Percentiles rank a stretch among this genome's conserved stretches.
Evolutionary conservation across 805 yeast species (phyloP).

Genomic region (Starmerella roubikii): DNA sequence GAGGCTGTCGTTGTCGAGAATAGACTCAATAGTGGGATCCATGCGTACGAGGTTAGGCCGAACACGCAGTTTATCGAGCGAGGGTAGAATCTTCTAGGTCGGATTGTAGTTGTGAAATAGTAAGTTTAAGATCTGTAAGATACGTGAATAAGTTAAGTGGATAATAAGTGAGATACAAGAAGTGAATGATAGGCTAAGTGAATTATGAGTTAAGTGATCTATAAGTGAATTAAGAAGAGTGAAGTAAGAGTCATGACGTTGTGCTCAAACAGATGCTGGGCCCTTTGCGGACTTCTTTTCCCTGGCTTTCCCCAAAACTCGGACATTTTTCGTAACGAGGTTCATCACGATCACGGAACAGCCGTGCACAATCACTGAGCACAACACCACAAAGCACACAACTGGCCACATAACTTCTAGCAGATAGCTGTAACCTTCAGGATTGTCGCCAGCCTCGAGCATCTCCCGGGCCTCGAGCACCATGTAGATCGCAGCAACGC

Average conservation of each 20-base stretch:
- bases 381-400: conserved; percentile 59
- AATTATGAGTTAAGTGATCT: too few species aligned
- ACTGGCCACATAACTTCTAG: conserved; percentile 69
- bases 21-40: conserved; percentile 31
- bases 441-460: conserved; percentile 23
- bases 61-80: neutral
- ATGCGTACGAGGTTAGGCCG: conserved; percentile 7
- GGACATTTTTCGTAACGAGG: too few species aligned
- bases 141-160: too few species aligned
- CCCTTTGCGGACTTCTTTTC: too few species aligned
- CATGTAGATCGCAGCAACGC: conserved; percentile 55
- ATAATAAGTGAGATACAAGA: too few species aligned
- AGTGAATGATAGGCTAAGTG: too few species aligned
- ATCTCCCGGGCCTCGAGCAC: conserved; percentile 31
- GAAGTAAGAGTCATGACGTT: too few species aligned
- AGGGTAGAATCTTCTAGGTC: neutral
- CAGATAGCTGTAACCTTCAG: conserved; percentile 26
- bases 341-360: conserved; percentile 63
- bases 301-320: too few species aligned
- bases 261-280: too few species aligned
- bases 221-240: too few species aligned
- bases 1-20: conserved; percentile 37
- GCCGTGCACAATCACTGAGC: conserved; percentile 82
- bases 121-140: too few species aligned
- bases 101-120: too few species aligned